phyloP scores from a whole-genome alignment of 768 basidiomycete genomes.

The Mycena chlorophos region DNA sequence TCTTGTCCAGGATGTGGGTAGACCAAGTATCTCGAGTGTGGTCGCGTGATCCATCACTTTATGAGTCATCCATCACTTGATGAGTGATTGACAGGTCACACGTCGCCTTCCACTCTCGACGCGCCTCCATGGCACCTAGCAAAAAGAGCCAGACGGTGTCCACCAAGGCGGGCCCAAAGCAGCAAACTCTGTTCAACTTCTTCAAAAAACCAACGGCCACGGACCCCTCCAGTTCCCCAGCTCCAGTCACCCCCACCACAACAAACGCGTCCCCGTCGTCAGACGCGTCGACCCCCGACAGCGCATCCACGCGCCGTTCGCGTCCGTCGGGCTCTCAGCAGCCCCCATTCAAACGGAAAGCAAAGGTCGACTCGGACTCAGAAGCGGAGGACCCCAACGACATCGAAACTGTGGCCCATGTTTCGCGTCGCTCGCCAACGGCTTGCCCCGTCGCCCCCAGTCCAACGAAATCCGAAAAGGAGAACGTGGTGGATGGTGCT shows the following conservation, averaged over 20 bases:
- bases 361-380: conserved; percentile 39
- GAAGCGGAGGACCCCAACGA: conserved; percentile 32
- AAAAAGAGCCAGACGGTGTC: neutral
- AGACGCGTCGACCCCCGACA: conserved; percentile 1
- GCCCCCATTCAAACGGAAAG: conserved; percentile 31
- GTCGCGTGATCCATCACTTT: neutral
- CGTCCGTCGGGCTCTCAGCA: conserved; percentile 10
- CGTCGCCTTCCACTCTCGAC: neutral
- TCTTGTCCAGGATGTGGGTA: conserved; percentile 85
- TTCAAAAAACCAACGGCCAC: too few species aligned
- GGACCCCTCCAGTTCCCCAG: neutral
- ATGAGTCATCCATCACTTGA: too few species aligned
- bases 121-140: neutral
- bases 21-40: neutral
- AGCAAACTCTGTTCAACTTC: neutral
- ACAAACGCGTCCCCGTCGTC: neutral
- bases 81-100: too few species aligned
- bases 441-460: conserved; percentile 9
- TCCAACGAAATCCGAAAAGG: conserved; percentile 21
- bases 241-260: neutral
- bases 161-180: neutral
- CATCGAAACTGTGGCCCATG: conserved; percentile 31
- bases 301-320: conserved; percentile 9
- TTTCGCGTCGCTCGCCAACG: conserved; percentile 27
- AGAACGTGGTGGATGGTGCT: conserved; percentile 26